Evolutionary conservation across 305 asterid genomes (phyloP).

Genomic region (Euphrasia arctica): DNA sequence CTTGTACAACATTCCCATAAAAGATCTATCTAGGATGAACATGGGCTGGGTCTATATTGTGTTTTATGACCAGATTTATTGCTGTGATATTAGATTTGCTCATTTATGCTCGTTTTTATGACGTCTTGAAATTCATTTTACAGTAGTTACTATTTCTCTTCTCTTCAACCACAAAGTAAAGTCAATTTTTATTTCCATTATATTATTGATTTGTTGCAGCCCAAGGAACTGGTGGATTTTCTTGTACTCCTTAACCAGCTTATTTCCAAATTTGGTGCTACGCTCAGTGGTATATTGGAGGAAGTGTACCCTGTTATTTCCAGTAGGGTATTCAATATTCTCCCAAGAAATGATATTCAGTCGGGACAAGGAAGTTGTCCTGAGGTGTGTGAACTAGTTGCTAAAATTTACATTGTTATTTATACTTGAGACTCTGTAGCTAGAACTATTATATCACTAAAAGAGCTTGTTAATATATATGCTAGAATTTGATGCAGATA

Average conservation of each 20-base stretch:
- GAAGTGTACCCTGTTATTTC: slow-evolving; percentile 81
- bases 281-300: slow-evolving; percentile 67
- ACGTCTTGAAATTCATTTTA: slow-evolving; percentile 1
- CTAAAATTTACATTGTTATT: neutral
- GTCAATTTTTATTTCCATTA: slow-evolving; percentile 9
- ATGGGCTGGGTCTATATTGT: slow-evolving; percentile 18
- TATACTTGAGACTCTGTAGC: slow-evolving; percentile 2
- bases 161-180: slow-evolving; percentile 12
- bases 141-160: slow-evolving; percentile 7
- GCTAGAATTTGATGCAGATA: slow-evolving; percentile 4
- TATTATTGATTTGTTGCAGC: slow-evolving; percentile 47
- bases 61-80: slow-evolving; percentile 15
- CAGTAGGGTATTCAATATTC: slow-evolving; percentile 57
- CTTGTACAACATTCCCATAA: slow-evolving; percentile 8
- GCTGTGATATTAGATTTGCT: slow-evolving; percentile 5
- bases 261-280: slow-evolving; percentile 78
- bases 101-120: neutral
- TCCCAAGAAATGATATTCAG: slow-evolving; percentile 67
- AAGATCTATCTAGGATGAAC: slow-evolving; percentile 13
- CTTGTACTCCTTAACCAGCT: slow-evolving; percentile 85
- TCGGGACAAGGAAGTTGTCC: slow-evolving; percentile 77
- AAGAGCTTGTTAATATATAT: slow-evolving; percentile 11
- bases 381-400: slow-evolving; percentile 56
- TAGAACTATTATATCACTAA: neutral
- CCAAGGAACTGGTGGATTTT: slow-evolving; percentile 81